Evolutionary conservation across 2,329 filamentous ascomycete species (phyloP), one percentile per base, ranked within the genome.

Genomic region (Blumeriella jaapii): DNA sequence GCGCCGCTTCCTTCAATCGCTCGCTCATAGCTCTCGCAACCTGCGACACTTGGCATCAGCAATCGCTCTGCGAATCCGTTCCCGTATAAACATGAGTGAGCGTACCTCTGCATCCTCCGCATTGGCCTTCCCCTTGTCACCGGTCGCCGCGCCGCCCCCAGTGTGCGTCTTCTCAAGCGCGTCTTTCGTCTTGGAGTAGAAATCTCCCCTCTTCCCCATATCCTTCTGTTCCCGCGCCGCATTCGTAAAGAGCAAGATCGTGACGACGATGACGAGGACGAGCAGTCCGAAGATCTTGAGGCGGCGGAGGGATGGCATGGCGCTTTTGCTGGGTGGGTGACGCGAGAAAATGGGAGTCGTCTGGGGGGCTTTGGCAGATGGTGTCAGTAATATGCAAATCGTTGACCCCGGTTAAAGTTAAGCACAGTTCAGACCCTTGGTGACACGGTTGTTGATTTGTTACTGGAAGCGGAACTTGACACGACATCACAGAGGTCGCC

Each of bases 221-320:
- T 41, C 61, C 57, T 20, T 65, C 63, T 31, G 24, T 31, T 68
- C 62, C 38, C 69, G 66, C 34, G 71, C 61, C 31, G 67, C 68
- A n/a, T 69, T 70, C 13, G 78, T 79, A 55, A 84, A 78, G 63
- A 89, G 85, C 48, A 93, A 64, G 36, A 80, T 62, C 29, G 78
- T 67, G 47, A 89, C 60, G 40, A 89, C 59, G 40, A 71, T 64
- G 46, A 76, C 65, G 47, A 86, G 48, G 37, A 77, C 65, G 38
- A 78, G 64, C 51, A 87, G 63, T 45, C 73, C 62, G 37, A 85
- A 62, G 48, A 80, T 62, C 54, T 78, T 77, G 50, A 84, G 54
- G 49, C 83, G 77, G 46, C 84, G 76, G 49, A 70, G 65, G 13
- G 79, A 80, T 51, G 75, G 72, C 80, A 85, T 85, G 38, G 46